Evolutionary conservation across 2,329 filamentous ascomycete species (phyloP).

Genomic region (Sarocladiaceae sp.): DNA sequence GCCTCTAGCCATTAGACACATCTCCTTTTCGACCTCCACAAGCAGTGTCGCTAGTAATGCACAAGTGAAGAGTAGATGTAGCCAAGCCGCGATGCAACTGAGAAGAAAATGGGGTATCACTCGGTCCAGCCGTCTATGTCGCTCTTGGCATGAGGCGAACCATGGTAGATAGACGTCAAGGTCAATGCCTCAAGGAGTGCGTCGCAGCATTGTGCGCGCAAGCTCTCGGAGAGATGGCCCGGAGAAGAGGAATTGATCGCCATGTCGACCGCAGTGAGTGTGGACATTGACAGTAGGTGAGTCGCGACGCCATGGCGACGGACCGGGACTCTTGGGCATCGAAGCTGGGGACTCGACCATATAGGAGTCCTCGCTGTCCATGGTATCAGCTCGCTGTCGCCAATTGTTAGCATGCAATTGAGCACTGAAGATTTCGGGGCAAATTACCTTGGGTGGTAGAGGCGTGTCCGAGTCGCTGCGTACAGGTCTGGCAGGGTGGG

Average conservation of each 20-base stretch:
- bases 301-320: slow-evolving; percentile 2
- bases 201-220: slow-evolving; percentile 34
- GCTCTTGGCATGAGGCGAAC: not conserved
- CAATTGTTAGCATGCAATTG: not conserved
- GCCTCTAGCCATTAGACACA: no score
- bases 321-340: not conserved
- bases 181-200: not conserved
- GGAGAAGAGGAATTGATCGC: slow-evolving; percentile 48
- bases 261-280: slow-evolving; percentile 52
- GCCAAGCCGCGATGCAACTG: not conserved
- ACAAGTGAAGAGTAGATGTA: not conserved
- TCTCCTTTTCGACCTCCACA: not conserved
- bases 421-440: not conserved
- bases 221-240: slow-evolving; percentile 42
- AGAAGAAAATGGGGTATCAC: slow-evolving; percentile 7
- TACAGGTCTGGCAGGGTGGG: not conserved
- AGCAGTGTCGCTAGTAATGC: not conserved
- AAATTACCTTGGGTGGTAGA: slow-evolving; percentile 4
- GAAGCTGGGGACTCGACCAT: not conserved
- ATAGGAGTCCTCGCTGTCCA: not conserved
- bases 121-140: not conserved
- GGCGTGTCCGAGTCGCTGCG: not conserved
- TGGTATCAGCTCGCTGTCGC: not conserved
- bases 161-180: no score
- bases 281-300: slow-evolving; percentile 45